Percentiles rank a stretch among this genome's conserved stretches.
These are phyloP conservation scores for Vaccinium macrocarpon DNA, from an alignment of 148 eudicot species.

Conservation along the genomic window DNA sequence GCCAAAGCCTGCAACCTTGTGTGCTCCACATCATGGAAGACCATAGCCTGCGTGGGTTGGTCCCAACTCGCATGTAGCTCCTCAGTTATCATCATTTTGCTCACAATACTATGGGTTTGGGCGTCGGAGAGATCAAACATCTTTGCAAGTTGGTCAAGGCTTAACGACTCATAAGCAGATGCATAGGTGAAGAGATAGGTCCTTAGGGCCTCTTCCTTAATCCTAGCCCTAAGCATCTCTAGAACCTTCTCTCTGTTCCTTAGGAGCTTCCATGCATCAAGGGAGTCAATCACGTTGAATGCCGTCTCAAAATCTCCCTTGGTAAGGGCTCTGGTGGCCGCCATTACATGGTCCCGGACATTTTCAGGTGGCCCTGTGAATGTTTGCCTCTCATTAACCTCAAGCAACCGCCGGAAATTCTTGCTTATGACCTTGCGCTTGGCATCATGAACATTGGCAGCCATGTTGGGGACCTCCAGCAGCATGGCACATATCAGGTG, in stretches of 20 bases:
- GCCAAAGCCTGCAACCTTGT: conserved; percentile 72
- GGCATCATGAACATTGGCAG: conserved; percentile 66
- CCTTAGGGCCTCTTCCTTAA: conserved; percentile 75
- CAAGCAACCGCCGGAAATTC: conserved; percentile 69
- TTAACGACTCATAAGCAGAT: conserved; percentile 50
- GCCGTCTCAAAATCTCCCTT: conserved; percentile 77
- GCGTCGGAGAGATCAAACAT: conserved; percentile 78
- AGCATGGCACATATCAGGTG: conserved; percentile 89
- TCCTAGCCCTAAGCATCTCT: conserved; percentile 63
- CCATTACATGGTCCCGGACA: conserved; percentile 80
- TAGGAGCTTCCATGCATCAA: conserved; percentile 77
- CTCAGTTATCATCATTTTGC: conserved; percentile 85
- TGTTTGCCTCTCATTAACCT: conserved; percentile 66
- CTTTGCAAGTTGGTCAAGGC: conserved; percentile 68
- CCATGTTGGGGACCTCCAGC: conserved; percentile 94
- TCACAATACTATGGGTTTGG: conserved; percentile 62
- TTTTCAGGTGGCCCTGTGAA: conserved; percentile 86
- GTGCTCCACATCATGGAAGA: conserved; percentile 76
- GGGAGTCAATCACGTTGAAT: conserved; percentile 65
- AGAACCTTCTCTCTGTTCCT: conserved; percentile 55
- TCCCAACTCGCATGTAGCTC: conserved; percentile 89
- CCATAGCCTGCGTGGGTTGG: conserved; percentile 67
- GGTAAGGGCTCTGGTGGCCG: conserved; percentile 70
- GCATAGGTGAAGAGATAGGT: conserved; percentile 65
- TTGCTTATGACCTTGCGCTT: conserved; percentile 74